Base-by-base conservation (phyloP, 2,329 filamentous ascomycete species). In the Neonectria ditissima region DNA sequence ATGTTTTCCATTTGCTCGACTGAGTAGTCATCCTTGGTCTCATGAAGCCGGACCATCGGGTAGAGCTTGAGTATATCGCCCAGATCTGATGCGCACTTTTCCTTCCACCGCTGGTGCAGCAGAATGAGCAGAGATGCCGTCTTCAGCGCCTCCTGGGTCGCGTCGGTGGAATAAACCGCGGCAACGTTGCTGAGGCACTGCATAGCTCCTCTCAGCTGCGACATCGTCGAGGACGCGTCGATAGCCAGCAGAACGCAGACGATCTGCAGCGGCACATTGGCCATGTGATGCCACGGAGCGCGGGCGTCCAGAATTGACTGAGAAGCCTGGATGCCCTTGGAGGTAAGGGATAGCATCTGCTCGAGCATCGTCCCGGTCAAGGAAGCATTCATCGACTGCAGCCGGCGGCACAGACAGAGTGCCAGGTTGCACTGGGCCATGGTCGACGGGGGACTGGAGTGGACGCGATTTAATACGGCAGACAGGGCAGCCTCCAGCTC, bases 211-310 rank as follows among this genome's bases (percentile, higher is more conserved):
- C 77, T 76, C 5, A 89, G 78, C 59, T 84, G 77, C 0, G 78
- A 76, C 0, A 87, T 75, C 0, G 83, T 83, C 1, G 84, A 77
- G 0, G 79, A 78, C 0, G 79, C 86, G 54, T 89, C 86, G 52
- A 88, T 85, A 0, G 84, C 84, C 2, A 89, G 76, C 5, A 88
- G 75, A 0, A 86, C 79, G 62, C 86, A 88, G 30, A 88, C 80
- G 0, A 86, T 81, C 56, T 88, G 86, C 64, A 89, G 89, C 0
- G 86, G 86, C 0, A 88, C 83, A 52, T 89, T 88, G 28, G 84
- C 85, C 48, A 86, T 81, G 61, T 89, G 86, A 67, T 88, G 87
- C 86, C 86, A 89, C 0, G 86, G 86, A 3, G 79, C 77, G 13
- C 78, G 77, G 10, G 75, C 73, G 2, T 79, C 76, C 0, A 84